These are phyloP conservation scores for Isoetes taiwanensis DNA, from an alignment of 75 land plant species.

Conservation along the genomic window DNA sequence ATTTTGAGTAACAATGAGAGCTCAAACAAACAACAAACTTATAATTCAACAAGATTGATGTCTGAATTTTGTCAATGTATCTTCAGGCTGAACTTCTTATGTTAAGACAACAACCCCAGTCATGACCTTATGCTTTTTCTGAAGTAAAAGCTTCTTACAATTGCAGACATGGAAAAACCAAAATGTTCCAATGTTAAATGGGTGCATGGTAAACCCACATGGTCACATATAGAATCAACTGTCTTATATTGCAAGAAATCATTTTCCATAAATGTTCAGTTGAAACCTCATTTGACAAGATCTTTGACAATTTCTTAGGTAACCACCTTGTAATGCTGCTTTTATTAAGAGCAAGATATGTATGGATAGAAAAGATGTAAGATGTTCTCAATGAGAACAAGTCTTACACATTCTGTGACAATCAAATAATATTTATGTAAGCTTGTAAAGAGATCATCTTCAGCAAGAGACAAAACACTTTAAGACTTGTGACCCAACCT, in stretches of 20 bases:
- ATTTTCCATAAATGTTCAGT: neutral
- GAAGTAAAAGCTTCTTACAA: neutral
- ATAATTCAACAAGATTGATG: no score
- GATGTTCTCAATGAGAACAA: conserved; percentile 74
- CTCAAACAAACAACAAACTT: no score
- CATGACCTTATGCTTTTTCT: no score
- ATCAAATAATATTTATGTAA: neutral
- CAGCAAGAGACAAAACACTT: neutral
- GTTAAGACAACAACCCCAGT: no score
- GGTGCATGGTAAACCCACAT: no score
- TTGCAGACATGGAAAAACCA: neutral
- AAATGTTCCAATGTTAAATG: no score
- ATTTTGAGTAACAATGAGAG: no score
- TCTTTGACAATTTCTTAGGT: conserved; percentile 78
- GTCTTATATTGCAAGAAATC: no score
- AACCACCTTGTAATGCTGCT: conserved; percentile 57
- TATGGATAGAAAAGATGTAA: conserved; percentile 76
- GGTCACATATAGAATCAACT: no score
- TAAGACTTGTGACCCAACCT: no score
- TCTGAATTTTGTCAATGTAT: no score
- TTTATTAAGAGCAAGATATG: conserved; percentile 83
- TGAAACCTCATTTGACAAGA: conserved; percentile 51
- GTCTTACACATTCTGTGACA: conserved; percentile 65
- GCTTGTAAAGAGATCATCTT: neutral
- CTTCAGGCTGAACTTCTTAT: no score